Percentiles rank a stretch among this genome's conserved stretches.
Evolutionary conservation across 495 filamentous ascomycete species (phyloP).

Genomic region (Usnea hakonensis): DNA sequence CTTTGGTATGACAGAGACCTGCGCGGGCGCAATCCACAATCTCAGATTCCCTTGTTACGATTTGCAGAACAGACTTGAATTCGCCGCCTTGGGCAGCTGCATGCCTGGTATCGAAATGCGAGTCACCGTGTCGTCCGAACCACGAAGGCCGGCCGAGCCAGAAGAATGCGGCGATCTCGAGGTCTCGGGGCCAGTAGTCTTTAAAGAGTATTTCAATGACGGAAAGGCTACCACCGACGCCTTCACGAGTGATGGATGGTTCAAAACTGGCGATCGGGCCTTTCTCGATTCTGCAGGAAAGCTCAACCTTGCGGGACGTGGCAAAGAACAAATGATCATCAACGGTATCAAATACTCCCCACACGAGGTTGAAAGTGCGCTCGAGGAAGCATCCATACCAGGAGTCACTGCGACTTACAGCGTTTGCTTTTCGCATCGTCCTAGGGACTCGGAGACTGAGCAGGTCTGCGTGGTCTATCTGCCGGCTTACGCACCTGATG

Average conservation of each 20-base stretch:
- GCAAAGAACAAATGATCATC: slow-evolving; percentile 49
- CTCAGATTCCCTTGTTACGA: slow-evolving; percentile 33
- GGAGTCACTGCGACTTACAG: slow-evolving; percentile 26
- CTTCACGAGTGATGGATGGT: slow-evolving; percentile 66
- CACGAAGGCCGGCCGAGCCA: not conserved
- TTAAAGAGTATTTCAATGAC: slow-evolving; percentile 71
- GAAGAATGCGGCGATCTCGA: slow-evolving; percentile 26
- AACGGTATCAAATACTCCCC: slow-evolving; percentile 45
- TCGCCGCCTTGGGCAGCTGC: slow-evolving; percentile 36
- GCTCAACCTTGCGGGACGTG: slow-evolving; percentile 45
- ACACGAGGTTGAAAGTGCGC: slow-evolving; percentile 35
- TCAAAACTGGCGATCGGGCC: slow-evolving; percentile 73
- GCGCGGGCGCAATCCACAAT: slow-evolving; percentile 41
- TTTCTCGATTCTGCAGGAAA: slow-evolving; percentile 50
- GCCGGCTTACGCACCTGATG: slow-evolving; percentile 18
- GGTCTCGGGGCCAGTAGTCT: slow-evolving; percentile 53
- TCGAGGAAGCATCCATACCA: slow-evolving; percentile 34
- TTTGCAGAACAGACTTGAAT: slow-evolving; percentile 15
- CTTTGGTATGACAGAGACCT: slow-evolving; percentile 54
- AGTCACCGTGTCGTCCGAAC: slow-evolving; percentile 21
- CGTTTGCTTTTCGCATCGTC: slow-evolving; percentile 30
- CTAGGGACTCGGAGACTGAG: slow-evolving; percentile 30
- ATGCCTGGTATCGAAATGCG: slow-evolving; percentile 39
- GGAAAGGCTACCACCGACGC: slow-evolving; percentile 53
- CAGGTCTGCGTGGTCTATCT: slow-evolving; percentile 33